phyloP scores from a whole-genome alignment of 495 filamentous ascomycete species.

The Lophiotrema nucula region DNA sequence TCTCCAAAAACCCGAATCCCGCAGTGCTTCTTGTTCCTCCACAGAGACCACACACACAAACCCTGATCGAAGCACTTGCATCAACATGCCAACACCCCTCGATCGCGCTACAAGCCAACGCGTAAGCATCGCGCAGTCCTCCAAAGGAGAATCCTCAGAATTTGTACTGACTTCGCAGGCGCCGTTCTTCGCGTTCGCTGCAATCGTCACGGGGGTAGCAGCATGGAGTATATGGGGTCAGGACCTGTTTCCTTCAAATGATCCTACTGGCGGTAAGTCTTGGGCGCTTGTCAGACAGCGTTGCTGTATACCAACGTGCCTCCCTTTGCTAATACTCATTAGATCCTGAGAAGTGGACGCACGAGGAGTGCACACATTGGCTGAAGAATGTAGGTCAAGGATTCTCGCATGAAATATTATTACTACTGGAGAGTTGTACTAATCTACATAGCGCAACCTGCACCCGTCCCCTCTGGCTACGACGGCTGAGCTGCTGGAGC shows the following conservation, averaged over 20 bases:
- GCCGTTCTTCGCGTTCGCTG: conserved; percentile 61
- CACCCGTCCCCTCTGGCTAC: conserved; percentile 64
- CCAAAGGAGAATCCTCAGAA: too few relatives aligned
- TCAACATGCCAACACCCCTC: conserved; percentile 38
- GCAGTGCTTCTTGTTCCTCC: too few relatives aligned
- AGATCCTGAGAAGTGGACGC: conserved; percentile 52
- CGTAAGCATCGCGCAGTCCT: conserved; percentile 21
- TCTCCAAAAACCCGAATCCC: too few relatives aligned
- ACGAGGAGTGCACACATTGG: conserved; percentile 60
- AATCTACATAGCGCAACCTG: conserved; percentile 62
- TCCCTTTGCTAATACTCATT: too few relatives aligned
- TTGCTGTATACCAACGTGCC: too few relatives aligned
- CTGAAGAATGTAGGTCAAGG: conserved; percentile 64
- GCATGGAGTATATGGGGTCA: conserved; percentile 79
- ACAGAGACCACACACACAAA: too few relatives aligned
- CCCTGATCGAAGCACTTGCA: too few relatives aligned
- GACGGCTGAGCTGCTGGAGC: conserved; percentile 72
- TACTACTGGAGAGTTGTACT: conserved; percentile 1
- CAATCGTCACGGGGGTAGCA: conserved; percentile 78
- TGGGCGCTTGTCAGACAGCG: too few relatives aligned
- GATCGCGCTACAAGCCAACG: conserved; percentile 34
- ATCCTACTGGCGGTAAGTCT: conserved; percentile 73
- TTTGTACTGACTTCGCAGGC: conserved; percentile 4
- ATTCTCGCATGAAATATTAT: background rate
- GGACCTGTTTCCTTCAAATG: conserved; percentile 70